A percentile compares a stretch with the other conserved stretches of the same genome.
Evolutionary conservation across 1,284 basidiomycete species (phyloP).

Genomic region (Cryptococcus floricola): DNA sequence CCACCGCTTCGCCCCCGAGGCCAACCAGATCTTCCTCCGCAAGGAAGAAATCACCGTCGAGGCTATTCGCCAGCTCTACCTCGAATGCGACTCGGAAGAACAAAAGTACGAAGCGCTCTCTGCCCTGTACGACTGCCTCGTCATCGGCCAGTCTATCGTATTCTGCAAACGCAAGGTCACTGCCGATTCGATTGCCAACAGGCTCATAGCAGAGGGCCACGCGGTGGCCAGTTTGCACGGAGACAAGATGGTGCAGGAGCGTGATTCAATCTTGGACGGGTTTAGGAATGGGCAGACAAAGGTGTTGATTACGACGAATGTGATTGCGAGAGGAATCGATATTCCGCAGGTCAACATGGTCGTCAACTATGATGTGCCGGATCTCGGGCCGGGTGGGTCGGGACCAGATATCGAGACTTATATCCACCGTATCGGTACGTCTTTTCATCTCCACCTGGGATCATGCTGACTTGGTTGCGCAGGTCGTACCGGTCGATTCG

Average conservation of each 20-base stretch:
- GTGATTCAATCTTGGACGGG: conserved; percentile 87
- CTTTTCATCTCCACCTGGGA: neutral
- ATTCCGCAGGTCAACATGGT: conserved; percentile 99
- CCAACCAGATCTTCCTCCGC: conserved; percentile 95
- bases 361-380: conserved; percentile 95
- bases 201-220: conserved; percentile 91
- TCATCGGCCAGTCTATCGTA: conserved; percentile 95
- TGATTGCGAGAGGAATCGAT: conserved; percentile 97
- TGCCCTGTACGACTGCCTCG: conserved; percentile 82
- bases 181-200: conserved; percentile 84
- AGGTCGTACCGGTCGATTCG: conserved; percentile 94
- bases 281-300: conserved; percentile 97
- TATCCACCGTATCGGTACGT: conserved; percentile 90
- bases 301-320: conserved; percentile 97
- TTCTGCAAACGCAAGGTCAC: conserved; percentile 91
- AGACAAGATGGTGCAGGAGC: conserved; percentile 80
- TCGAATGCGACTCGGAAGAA: conserved; percentile 84
- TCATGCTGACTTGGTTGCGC: neutral
- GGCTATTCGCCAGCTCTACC: conserved; percentile 95
- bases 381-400: conserved; percentile 55
- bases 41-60: conserved; percentile 92
- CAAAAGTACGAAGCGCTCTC: conserved; percentile 96
- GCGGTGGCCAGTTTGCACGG: conserved; percentile 95
- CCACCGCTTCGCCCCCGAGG: conserved; percentile 81
- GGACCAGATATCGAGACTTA: conserved; percentile 93